A percentile compares a stretch with the other conserved stretches of the same genome.
phyloP scores from a whole-genome alignment of 441 rosid genomes.

The Syzygium malaccense region DNA sequence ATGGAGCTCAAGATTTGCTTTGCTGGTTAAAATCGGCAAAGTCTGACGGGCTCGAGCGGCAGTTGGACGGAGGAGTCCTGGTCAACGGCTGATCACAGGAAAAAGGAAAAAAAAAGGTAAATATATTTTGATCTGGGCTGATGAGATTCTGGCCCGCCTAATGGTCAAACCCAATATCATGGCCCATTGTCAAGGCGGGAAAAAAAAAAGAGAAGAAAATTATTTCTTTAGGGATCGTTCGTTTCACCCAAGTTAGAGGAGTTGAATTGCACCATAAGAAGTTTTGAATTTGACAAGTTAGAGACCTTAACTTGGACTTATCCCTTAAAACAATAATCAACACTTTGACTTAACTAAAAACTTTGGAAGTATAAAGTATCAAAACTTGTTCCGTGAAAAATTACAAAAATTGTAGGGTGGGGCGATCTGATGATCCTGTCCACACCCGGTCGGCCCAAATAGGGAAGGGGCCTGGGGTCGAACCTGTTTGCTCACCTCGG shows the following conservation, averaged over 20 bases:
- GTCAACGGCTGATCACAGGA: not conserved
- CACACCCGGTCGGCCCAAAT: fast-evolving
- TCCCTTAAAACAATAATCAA: not conserved
- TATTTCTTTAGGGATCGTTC: no score
- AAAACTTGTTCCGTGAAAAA: not conserved
- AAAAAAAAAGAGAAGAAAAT: no score
- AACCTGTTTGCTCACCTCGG: not conserved
- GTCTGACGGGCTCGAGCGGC: not conserved
- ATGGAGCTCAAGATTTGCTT: not conserved
- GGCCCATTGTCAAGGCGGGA: not conserved
- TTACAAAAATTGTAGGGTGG: fast-evolving
- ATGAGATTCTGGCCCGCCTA: not conserved
- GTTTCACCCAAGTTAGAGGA: not conserved
- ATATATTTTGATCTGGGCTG: not conserved
- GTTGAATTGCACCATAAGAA: not conserved
- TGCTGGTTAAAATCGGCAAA: not conserved
- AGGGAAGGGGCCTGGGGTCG: fast-evolving
- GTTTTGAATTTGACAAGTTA: not conserved
- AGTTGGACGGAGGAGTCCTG: not conserved
- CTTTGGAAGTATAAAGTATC: not conserved
- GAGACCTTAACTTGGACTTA: not conserved
- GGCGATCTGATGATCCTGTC: not conserved
- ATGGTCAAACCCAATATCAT: not conserved
- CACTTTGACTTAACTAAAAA: not conserved
- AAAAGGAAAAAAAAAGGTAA: not conserved